Conservation (phyloP, 2,329 filamentous ascomycete genomes). For the Endothia cerciana region DNA sequence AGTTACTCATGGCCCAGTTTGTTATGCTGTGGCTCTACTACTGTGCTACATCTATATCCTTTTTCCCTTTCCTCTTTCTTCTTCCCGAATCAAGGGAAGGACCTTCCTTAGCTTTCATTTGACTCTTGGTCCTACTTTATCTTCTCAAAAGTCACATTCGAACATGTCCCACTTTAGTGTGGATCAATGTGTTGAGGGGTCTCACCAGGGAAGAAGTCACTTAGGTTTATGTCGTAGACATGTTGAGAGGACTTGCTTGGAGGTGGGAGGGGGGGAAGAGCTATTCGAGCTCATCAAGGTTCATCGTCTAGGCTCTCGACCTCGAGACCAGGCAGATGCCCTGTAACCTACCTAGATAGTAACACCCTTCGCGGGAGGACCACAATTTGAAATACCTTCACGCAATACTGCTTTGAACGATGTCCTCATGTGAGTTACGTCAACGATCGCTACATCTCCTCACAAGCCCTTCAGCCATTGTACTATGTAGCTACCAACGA, state of each 20-base stretch:
- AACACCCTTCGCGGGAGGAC: background rate
- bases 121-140: background rate
- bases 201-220: background rate
- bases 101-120: background rate
- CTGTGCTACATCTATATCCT: constrained; percentile 1
- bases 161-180: background rate
- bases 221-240: too few species aligned
- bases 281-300: background rate
- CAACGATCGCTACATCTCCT: background rate
- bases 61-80: too few species aligned
- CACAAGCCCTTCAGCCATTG: background rate
- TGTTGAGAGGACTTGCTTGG: background rate
- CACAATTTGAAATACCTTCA: background rate
- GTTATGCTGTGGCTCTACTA: constrained; percentile 2
- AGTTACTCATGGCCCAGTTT: background rate
- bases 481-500: background rate
- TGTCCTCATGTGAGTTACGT: background rate
- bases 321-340: background rate
- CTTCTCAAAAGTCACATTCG: background rate
- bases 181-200: background rate
- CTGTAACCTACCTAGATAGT: constrained; percentile 1
- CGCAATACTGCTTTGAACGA: background rate
- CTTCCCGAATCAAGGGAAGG: background rate
- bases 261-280: background rate
- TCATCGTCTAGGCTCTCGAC: background rate